phyloP scores from a whole-genome alignment of 176 grass and related monocot genomes.

The Metroxylon sagu region DNA sequence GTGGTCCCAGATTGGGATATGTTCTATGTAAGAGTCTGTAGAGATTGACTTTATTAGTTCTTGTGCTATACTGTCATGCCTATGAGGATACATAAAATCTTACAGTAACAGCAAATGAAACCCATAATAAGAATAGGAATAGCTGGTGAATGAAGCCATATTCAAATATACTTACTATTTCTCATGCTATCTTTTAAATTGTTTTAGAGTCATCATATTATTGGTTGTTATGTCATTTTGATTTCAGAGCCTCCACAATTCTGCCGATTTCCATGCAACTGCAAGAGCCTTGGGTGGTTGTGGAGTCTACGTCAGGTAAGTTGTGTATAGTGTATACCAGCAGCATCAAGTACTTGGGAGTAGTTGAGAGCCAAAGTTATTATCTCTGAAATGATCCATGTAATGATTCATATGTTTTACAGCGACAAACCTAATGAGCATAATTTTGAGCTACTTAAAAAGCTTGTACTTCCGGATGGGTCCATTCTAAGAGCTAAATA shows the following conservation, averaged over 20 bases:
- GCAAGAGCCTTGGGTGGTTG: constrained; percentile 25
- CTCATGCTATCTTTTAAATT: no score
- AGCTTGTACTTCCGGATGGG: constrained; percentile 20
- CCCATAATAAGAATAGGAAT: no score
- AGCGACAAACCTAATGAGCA: constrained; percentile 27
- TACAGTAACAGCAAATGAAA: no score
- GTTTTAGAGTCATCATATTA: no score
- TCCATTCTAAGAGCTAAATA: constrained; percentile 25
- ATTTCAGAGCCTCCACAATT: constrained; percentile 24
- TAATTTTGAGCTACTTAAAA: constrained; percentile 26
- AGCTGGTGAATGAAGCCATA: no score
- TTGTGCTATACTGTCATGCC: no score
- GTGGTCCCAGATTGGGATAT: constrained; percentile 25
- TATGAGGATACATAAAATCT: no score
- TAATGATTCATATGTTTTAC: background rate
- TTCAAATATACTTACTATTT: no score
- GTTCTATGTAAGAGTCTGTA: constrained; percentile 18
- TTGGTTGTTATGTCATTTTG: background rate
- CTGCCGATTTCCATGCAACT: constrained; percentile 27
- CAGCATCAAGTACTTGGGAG: no score
- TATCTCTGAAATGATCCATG: no score
- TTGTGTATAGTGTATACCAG: background rate
- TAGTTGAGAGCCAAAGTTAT: no score
- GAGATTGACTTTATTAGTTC: no score
- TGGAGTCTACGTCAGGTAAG: constrained; percentile 22